A percentile compares a stretch with the other conserved stretches of the same genome.
These are phyloP conservation scores for Penicillium arizonense DNA, from an alignment of 495 filamentous ascomycete genomes.

Conservation along the genomic window DNA sequence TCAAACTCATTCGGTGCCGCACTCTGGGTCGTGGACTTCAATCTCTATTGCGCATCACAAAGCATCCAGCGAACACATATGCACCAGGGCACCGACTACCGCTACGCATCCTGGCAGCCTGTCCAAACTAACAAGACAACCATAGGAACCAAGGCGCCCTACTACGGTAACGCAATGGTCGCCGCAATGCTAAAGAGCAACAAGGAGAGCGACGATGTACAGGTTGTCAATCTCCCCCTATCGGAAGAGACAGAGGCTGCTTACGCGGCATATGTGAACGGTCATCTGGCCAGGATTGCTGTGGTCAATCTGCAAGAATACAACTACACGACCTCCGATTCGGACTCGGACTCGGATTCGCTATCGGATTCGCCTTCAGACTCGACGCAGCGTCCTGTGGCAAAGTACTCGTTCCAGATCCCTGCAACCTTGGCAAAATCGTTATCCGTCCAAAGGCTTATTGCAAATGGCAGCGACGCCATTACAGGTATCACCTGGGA, in stretches of 20 bases:
- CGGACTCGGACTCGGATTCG: conserved; percentile 10
- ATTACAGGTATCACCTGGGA: conserved; percentile 61
- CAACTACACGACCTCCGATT: conserved; percentile 54
- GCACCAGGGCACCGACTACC: conserved; percentile 65
- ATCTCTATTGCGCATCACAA: conserved; percentile 54
- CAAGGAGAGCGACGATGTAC: conserved; percentile 11
- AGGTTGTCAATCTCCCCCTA: conserved; percentile 40
- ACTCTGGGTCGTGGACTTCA: conserved; percentile 68
- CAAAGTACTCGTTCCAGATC: conserved; percentile 47
- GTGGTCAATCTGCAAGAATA: conserved; percentile 60
- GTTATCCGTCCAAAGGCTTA: conserved; percentile 45
- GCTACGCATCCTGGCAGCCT: conserved; percentile 61
- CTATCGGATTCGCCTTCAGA: no score
- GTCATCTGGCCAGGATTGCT: conserved; percentile 46
- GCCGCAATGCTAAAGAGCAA: conserved; percentile 47
- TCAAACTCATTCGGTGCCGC: conserved; percentile 71
- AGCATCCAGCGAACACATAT: conserved; percentile 62
- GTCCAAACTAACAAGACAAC: conserved; percentile 49
- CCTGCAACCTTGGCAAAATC: conserved; percentile 15
- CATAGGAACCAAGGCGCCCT: conserved; percentile 62
- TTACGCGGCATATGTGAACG: conserved; percentile 57
- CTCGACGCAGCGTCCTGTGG: conserved; percentile 18
- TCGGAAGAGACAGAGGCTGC: conserved; percentile 47
- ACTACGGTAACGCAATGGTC: conserved; percentile 63
- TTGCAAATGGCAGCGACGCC: conserved; percentile 64